These are phyloP conservation scores for Ascochyta pisi DNA, from an alignment of 2,329 filamentous ascomycete genomes.

Conservation along the genomic window DNA sequence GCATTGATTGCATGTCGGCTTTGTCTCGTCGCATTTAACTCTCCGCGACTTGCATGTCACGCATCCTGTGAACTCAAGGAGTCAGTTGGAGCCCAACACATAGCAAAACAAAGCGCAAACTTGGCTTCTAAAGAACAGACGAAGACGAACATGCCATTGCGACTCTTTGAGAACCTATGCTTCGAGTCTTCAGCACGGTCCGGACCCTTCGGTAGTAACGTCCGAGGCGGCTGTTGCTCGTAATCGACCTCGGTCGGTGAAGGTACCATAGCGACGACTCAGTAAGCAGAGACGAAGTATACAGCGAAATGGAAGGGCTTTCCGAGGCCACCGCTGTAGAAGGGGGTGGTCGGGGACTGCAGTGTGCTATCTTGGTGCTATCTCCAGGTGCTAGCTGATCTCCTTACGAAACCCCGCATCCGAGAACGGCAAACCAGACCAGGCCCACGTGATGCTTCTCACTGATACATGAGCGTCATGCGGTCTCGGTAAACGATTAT, in stretches of 20 bases:
- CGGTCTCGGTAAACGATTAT: not conserved
- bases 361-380: conserved; percentile 10
- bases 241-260: not conserved
- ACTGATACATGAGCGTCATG: not conserved
- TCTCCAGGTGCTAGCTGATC: conserved; percentile 7
- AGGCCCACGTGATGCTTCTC: conserved; percentile 7
- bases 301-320: not conserved
- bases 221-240: conserved; percentile 6
- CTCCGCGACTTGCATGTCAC: conserved; percentile 75
- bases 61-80: conserved; percentile 60
- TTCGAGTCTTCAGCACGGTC: conserved; percentile 17
- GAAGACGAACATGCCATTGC: conserved; percentile 22
- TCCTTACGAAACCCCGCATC: conserved; percentile 11
- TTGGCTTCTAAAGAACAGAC: conserved; percentile 2
- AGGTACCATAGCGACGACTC: conserved; percentile 2
- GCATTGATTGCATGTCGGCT: conserved; percentile 71
- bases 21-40: conserved; percentile 75
- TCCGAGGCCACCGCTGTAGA: not conserved
- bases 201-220: not conserved
- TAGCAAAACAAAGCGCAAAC: not conserved
- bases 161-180: conserved; percentile 16
- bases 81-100: conserved; percentile 9
- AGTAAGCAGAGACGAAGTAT: not conserved
- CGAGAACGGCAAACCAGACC: conserved; percentile 15
- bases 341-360: not conserved